A percentile compares a stretch with the other conserved stretches of the same genome.
phyloP scores from a whole-genome alignment of 2,329 filamentous ascomycete genomes.

The Akanthomyces muscarius region DNA sequence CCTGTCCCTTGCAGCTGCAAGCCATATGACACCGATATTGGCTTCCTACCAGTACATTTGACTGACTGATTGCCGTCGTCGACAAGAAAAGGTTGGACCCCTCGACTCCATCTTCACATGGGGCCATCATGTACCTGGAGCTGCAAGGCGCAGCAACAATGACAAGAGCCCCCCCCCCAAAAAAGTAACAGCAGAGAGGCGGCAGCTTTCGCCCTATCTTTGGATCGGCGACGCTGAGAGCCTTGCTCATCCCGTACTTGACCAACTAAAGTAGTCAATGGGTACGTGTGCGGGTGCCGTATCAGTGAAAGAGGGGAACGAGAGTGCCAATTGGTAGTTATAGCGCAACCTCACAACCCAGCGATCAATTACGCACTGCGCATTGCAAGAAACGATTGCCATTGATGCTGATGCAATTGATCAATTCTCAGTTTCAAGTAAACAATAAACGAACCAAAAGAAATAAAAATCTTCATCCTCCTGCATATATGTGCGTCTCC shows the following conservation, averaged over 20 bases:
- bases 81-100: background rate
- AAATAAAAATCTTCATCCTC: background rate
- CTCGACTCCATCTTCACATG: background rate
- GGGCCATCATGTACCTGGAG: background rate
- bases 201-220: constrained; percentile 10
- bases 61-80: background rate
- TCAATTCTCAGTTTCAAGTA: background rate
- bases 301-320: constrained; percentile 5
- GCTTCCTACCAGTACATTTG: background rate
- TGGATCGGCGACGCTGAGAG: constrained; percentile 5
- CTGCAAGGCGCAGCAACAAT: background rate
- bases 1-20: constrained; percentile 13
- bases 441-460: background rate
- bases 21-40: constrained; percentile 10
- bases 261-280: background rate
- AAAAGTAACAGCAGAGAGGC: background rate
- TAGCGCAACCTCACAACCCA: background rate
- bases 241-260: background rate
- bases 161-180: too few species aligned
- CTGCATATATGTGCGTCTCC: background rate
- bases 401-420: constrained; percentile 1
- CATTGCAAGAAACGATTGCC: background rate
- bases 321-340: background rate
- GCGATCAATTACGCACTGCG: background rate
- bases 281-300: background rate